phyloP scores from a whole-genome alignment of 306 rosid genomes.

The Styphnolobium japonicum region DNA sequence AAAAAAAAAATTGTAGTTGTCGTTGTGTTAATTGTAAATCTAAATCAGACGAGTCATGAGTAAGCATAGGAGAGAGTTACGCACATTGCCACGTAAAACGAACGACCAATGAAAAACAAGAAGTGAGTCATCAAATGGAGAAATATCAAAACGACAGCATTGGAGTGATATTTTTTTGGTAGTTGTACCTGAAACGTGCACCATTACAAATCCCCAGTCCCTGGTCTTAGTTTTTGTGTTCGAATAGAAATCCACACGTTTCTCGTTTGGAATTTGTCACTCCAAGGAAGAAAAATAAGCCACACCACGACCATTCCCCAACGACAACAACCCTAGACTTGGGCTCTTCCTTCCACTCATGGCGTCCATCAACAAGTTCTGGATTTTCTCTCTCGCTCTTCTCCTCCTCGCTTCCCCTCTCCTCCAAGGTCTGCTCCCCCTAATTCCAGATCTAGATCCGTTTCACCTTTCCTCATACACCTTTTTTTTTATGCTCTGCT shows the following conservation, averaged over 20 bases:
- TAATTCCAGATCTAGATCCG: slow-evolving; percentile 43
- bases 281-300: neutral
- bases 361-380: slow-evolving; percentile 39
- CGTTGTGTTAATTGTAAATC: no score
- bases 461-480: neutral
- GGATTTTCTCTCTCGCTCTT: slow-evolving; percentile 54
- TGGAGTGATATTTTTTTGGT: no score
- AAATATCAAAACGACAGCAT: no score
- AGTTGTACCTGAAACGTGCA: no score
- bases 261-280: neutral
- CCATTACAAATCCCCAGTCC: no score
- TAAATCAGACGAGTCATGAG: no score
- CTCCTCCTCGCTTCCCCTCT: slow-evolving; percentile 59
- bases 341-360: neutral
- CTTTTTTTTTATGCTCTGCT: neutral
- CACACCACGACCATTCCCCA: no score
- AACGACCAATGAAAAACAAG: no score
- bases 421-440: slow-evolving; percentile 39
- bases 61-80: no score
- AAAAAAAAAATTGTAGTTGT: no score
- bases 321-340: slow-evolving; percentile 6
- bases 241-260: neutral
- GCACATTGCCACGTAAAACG: no score
- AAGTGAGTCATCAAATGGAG: no score
- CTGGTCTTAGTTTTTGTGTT: neutral